Conservation (phyloP, 495 filamentous ascomycete genomes). For the Astrocystis sublimbata region DNA sequence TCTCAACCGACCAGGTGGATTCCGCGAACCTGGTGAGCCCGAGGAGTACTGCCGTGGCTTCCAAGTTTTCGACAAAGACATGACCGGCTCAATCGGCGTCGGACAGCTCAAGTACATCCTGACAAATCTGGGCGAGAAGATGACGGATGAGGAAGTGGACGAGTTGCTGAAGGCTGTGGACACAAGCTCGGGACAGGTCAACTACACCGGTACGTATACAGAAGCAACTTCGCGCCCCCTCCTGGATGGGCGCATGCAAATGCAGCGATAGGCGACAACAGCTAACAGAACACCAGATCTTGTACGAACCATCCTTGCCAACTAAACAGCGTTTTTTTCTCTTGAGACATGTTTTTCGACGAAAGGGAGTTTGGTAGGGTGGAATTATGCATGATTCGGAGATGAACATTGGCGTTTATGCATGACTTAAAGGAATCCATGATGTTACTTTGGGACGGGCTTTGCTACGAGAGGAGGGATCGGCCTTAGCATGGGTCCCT, state of each 20-base stretch:
- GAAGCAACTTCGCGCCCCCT: neutral
- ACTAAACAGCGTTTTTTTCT: slow-evolving; percentile 52
- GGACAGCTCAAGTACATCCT: slow-evolving; percentile 95
- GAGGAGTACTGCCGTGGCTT: slow-evolving; percentile 98
- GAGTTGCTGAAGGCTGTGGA: slow-evolving; percentile 97
- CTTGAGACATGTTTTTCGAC: slow-evolving; percentile 10
- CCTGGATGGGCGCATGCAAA: neutral
- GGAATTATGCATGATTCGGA: slow-evolving; percentile 27
- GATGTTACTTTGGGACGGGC: slow-evolving; percentile 20
- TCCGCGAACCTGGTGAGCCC: slow-evolving; percentile 95
- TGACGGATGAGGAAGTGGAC: slow-evolving; percentile 97
- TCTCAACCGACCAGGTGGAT: slow-evolving; percentile 95
- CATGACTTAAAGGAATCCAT: slow-evolving; percentile 26
- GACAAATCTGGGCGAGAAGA: slow-evolving; percentile 97
- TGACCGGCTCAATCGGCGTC: slow-evolving; percentile 95
- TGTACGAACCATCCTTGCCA: slow-evolving; percentile 91
- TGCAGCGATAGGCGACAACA: slow-evolving; percentile 7
- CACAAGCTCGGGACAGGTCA: slow-evolving; percentile 89
- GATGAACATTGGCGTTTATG: slow-evolving; percentile 35
- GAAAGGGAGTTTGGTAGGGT: slow-evolving; percentile 27
- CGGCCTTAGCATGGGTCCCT: slow-evolving; percentile 22
- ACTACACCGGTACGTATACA: slow-evolving; percentile 83
- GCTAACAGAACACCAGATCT: slow-evolving; percentile 59
- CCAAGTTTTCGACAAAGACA: slow-evolving; percentile 99
- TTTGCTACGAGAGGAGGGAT: slow-evolving; percentile 25